Evolutionary conservation across 257 asterid genomes (phyloP).

Genomic region (Solanum acaule): DNA sequence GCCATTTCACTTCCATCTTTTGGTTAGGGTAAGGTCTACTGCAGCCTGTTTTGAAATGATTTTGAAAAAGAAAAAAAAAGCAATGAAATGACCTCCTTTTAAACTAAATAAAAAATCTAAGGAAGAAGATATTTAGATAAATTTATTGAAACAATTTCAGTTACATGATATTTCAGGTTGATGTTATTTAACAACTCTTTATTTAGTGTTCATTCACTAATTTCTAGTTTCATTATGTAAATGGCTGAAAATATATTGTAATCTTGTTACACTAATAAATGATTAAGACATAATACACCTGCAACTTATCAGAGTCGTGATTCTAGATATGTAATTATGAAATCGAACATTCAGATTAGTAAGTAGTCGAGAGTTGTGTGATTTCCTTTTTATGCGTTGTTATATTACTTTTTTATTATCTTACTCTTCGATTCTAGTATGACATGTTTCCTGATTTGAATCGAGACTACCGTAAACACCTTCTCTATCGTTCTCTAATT

Average conservation of each 20-base stretch:
- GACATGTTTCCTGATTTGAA: background rate
- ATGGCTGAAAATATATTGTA: background rate
- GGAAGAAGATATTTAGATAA: background rate
- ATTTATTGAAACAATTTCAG: background rate
- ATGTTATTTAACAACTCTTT: background rate
- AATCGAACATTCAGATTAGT: too few relatives aligned
- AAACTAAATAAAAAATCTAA: background rate
- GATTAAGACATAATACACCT: background rate
- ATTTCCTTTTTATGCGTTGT: too few relatives aligned
- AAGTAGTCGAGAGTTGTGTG: accelerated
- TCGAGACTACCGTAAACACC: too few relatives aligned
- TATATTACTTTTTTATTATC: too few relatives aligned
- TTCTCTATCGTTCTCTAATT: too few relatives aligned
- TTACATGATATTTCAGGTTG: background rate
- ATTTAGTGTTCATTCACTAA: background rate
- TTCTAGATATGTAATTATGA: too few relatives aligned
- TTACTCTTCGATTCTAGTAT: background rate
- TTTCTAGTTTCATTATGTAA: background rate
- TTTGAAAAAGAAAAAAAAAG: background rate
- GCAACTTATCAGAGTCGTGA: too few relatives aligned
- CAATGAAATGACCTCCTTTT: background rate
- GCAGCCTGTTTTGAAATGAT: background rate
- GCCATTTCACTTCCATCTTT: background rate
- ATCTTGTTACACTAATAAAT: background rate
- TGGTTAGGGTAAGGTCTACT: background rate